Percentiles rank a stretch among this genome's conserved stretches.
phyloP scores from a whole-genome alignment of 1,284 basidiomycete species.

The Cutaneotrichosporon spelunceum region DNA sequence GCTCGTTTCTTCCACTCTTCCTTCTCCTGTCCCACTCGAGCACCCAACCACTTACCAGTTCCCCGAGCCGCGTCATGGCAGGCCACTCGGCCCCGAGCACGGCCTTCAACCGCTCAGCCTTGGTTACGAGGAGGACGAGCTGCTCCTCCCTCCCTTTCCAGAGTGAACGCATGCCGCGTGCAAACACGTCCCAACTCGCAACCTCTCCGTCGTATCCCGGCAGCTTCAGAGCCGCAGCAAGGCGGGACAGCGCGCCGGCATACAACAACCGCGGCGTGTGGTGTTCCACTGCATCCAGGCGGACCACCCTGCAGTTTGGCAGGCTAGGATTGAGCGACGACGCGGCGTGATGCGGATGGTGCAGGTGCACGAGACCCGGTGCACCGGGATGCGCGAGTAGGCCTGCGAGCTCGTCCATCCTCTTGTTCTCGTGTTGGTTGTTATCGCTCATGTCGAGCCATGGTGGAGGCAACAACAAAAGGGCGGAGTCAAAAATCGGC shows the following conservation, averaged over 20 bases:
- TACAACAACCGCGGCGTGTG: slow-evolving; percentile 66
- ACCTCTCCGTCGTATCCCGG: slow-evolving; percentile 49
- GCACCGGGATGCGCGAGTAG: slow-evolving; percentile 57
- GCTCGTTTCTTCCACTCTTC: background rate
- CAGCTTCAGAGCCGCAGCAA: slow-evolving; percentile 53
- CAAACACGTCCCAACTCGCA: slow-evolving; percentile 65
- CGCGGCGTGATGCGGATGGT: slow-evolving; percentile 60
- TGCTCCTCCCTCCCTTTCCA: slow-evolving; percentile 43
- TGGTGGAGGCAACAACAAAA: slow-evolving; percentile 7
- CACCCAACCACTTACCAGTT: slow-evolving; percentile 71
- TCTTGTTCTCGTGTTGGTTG: background rate
- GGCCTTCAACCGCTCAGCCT: slow-evolving; percentile 65
- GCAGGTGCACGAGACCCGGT: slow-evolving; percentile 68
- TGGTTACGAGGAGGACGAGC: slow-evolving; percentile 64
- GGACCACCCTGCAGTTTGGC: slow-evolving; percentile 51
- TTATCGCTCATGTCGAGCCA: background rate
- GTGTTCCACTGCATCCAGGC: slow-evolving; percentile 63
- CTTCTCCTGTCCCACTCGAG: too few species aligned
- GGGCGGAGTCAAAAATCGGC: slow-evolving; percentile 6
- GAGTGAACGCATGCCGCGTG: slow-evolving; percentile 59
- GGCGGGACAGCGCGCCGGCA: slow-evolving; percentile 62
- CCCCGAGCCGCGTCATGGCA: slow-evolving; percentile 66
- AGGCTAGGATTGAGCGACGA: slow-evolving; percentile 31
- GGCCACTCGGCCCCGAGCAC: slow-evolving; percentile 64
- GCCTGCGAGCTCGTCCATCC: slow-evolving; percentile 48